These are phyloP conservation scores for Brettanomyces naardenensis DNA, from an alignment of 805 yeast species.

Conservation along the genomic window DNA sequence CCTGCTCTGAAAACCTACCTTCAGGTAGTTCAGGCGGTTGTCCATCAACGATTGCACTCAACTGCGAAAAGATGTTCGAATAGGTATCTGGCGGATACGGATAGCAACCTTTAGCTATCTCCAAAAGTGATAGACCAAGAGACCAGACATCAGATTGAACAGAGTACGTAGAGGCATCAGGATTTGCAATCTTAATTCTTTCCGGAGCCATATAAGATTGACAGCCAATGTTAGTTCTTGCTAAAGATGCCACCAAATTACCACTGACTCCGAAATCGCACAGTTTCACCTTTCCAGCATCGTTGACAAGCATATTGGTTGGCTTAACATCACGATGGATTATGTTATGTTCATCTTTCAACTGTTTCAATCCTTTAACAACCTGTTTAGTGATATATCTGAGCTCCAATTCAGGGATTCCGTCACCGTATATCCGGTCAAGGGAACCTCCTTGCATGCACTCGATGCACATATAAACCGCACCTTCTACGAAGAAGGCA, in stretches of 20 bases:
- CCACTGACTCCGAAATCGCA: conserved; percentile 98
- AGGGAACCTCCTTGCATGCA: conserved; percentile 95
- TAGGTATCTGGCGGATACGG: conserved; percentile 97
- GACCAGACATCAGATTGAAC: conserved; percentile 97
- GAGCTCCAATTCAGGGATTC: conserved; percentile 70
- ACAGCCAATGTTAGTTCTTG: conserved; percentile 94
- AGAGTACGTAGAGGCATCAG: conserved; percentile 75
- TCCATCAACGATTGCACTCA: conserved; percentile 95
- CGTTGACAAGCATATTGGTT: conserved; percentile 78
- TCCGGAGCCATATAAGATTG: conserved; percentile 99
- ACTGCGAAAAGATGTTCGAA: conserved; percentile 82
- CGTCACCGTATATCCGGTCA: conserved; percentile 73
- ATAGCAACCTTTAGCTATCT: conserved; percentile 82
- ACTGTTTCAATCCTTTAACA: conserved; percentile 69
- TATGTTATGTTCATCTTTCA: conserved; percentile 85
- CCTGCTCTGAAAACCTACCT: conserved; percentile 58
- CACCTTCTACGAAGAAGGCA: conserved; percentile 95
- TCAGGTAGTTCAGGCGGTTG: conserved; percentile 77
- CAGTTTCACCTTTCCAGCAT: conserved; percentile 74
- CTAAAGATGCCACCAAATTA: conserved; percentile 87
- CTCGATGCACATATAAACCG: conserved; percentile 97
- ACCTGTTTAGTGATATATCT: conserved; percentile 77
- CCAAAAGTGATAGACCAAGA: conserved; percentile 76
- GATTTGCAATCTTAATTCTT: conserved; percentile 68
- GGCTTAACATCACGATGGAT: conserved; percentile 97